phyloP scores from a whole-genome alignment of 768 basidiomycete genomes.

The Pulveroboletus ravenelii region DNA sequence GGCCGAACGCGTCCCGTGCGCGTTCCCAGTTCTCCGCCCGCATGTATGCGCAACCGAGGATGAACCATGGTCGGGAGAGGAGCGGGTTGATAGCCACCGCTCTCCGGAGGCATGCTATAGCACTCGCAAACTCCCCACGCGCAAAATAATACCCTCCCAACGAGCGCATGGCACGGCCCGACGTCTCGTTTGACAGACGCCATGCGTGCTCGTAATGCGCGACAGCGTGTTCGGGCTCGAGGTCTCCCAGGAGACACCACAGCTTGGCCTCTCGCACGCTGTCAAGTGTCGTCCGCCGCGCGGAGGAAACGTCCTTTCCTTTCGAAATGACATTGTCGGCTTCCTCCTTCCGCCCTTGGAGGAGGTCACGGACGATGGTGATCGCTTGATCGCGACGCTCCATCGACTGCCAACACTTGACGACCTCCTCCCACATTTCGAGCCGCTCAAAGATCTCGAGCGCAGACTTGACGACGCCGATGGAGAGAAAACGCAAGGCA shows the following conservation, averaged over 20 bases:
- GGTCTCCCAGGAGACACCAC: conserved; percentile 93
- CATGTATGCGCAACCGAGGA: conserved; percentile 88
- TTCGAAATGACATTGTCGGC: conserved; percentile 63
- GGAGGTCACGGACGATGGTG: conserved; percentile 74
- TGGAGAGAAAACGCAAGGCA: conserved; percentile 71
- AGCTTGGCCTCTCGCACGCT: conserved; percentile 79
- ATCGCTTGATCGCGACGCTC: conserved; percentile 78
- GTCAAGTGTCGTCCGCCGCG: conserved; percentile 48
- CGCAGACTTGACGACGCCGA: conserved; percentile 88
- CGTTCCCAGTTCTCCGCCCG: conserved; percentile 80
- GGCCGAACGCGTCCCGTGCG: conserved; percentile 75
- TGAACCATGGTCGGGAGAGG: conserved; percentile 86
- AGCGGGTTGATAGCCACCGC: conserved; percentile 90
- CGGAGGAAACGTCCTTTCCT: conserved; percentile 47
- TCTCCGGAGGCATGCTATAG: conserved; percentile 60
- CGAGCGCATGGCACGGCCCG: conserved; percentile 87
- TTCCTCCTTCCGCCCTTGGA: conserved; percentile 83
- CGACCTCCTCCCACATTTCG: conserved; percentile 99
- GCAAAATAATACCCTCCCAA: conserved; percentile 83
- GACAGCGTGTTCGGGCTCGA: conserved; percentile 66
- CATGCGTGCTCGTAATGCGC: conserved; percentile 83
- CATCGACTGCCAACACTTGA: conserved; percentile 78
- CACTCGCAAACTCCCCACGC: conserved; percentile 54
- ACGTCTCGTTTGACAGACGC: conserved; percentile 72
- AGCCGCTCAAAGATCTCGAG: conserved; percentile 90